Base-by-base conservation (phyloP, 805 yeast species). In the Grigorovia humatica region DNA sequence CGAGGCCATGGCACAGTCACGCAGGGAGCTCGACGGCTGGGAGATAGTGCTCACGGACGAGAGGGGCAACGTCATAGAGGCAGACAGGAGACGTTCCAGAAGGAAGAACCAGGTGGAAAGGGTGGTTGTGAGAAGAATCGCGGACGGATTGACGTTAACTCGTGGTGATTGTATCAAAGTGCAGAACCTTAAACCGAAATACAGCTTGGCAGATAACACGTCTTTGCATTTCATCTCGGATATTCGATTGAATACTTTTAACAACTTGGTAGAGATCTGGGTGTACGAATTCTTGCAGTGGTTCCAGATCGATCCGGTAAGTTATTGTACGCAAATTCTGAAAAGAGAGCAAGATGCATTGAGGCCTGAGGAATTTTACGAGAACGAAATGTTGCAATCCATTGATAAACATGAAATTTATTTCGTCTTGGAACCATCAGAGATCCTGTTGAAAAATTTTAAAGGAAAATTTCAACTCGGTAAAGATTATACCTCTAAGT, bases 101-200 rank as follows among this genome's bases (percentile, higher is more conserved):
- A 54, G 58, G 27, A 51, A 56, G 43, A 51, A 53, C 18, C 43
- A 47, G 12, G 12, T 20, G 9, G 51, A 49, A 15, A 49, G 48
- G 2, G 30, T 54, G 6, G 47, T 59, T 1, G 59, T 78, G 27
- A 65, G 60, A 46, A 65, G 81, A 51, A 71, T 63, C n/a, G 17
- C 54, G 0, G 85, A 80, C 61, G 75, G 71, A 1, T 19, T 77
- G 15, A 74, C 69, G 48, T 53, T 82, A 5, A 66, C 66, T 20
- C 70, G 70, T 9, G 88, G 88, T 3, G 82, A 78, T 55, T 66
- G 75, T 20, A 56, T 82, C 0, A 57, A 78, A 15, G 67, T 76
- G 7, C 62, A 66, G 40, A 67, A 66, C 4, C 61, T 9, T 40
- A 47, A 27, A 44, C 27, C 9, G 11, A 40, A 44, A 23, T 32